phyloP scores from a whole-genome alignment of 2,329 filamentous ascomycete species.

The Sporothrix phasma region DNA sequence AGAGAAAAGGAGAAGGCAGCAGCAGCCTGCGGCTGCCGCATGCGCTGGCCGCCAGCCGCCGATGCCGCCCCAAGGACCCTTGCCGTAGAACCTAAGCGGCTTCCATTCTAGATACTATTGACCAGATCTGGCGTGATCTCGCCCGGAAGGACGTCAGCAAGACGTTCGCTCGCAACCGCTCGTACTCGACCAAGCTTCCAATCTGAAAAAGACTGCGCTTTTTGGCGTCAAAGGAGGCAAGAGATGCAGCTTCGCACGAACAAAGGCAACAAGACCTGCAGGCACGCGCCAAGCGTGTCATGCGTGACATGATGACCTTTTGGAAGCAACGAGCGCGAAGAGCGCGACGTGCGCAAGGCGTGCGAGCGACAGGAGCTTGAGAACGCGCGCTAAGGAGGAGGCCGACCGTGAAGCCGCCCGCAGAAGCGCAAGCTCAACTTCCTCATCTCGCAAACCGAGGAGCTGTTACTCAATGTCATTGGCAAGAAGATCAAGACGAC shows the following conservation, averaged over 20 bases:
- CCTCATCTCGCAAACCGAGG: slow-evolving; percentile 95
- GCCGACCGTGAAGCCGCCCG: slow-evolving; percentile 94
- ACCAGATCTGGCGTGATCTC: slow-evolving; percentile 93
- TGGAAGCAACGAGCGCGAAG: slow-evolving; percentile 98
- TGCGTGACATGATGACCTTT: slow-evolving; percentile 99
- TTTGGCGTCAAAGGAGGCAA: slow-evolving; percentile 93
- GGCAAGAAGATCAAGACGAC: slow-evolving; percentile 98
- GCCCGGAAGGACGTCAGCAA: slow-evolving; percentile 90
- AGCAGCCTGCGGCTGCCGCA: neutral
- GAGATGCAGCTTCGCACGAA: slow-evolving; percentile 93
- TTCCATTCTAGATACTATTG: slow-evolving; percentile 97
- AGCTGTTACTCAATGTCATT: slow-evolving; percentile 98
- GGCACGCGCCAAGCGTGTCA: slow-evolving; percentile 90
- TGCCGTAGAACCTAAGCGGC: slow-evolving; percentile 83
- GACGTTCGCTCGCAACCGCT: slow-evolving; percentile 73
- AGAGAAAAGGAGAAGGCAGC: slow-evolving; percentile 27
- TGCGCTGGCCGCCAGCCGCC: slow-evolving; percentile 18
- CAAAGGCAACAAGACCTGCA: slow-evolving; percentile 98
- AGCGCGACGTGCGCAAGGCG: slow-evolving; percentile 85
- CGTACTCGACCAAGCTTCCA: slow-evolving; percentile 84
- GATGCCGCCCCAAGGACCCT: slow-evolving; percentile 40
- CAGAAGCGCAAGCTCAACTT: slow-evolving; percentile 99
- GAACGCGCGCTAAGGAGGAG: slow-evolving; percentile 90
- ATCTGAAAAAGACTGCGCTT: slow-evolving; percentile 94
- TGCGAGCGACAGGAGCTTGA: slow-evolving; percentile 95